Evolutionary conservation across 352 stramenopile genomes (phyloP), one percentile per base, ranked within the genome.

Genomic region (Globisporangium solare): DNA sequence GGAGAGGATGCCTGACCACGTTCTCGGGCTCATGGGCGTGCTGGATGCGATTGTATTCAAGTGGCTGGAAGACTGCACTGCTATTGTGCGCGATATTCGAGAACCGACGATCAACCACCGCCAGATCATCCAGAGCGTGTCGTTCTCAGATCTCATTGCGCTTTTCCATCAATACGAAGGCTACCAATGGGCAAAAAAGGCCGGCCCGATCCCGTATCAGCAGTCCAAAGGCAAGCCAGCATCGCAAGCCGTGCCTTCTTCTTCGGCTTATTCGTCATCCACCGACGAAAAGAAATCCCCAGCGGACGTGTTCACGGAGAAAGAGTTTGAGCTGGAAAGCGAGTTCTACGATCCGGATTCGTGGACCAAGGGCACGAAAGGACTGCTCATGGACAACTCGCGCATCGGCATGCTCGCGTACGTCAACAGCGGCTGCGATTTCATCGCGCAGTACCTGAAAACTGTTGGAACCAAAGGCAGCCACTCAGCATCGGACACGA

Each of bases 361-460:
- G 18, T 90, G 79, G 75, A 58, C 68, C 6, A 67, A 76, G 14
- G 71, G 68, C 21, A 59, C 66, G 8, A 77, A 73, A 42, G 73
- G 78, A 1, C 57, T 90, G 6, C 60, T 90, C 15, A 85, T 86
- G 76, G 79, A 92, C 57, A 89, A 84, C 41, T 82, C 82, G 14
- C 75, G 76, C 3, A 74, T 92, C 42, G 78, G 71, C 11, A 90
- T 92, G 77, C 76, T 92, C 18, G 79, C 67, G 12, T 92, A 92
- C 60, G 72, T 83, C n/a, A 89, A 90, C 53, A 86, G 74, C 52
- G 79, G 76, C 1, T 89, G 79, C 39, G 75, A 89, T 51, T 77
- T 85, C 47, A 86, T 90, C n/a, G 76, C 71, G 3, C 47, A 75
- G 27, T 83, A 87, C 40, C 57, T 90, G 46, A 57, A 79, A 54